These are phyloP conservation scores for Chaetomium globosum DNA, from an alignment of 2,329 filamentous ascomycete species.

Conservation along the genomic window DNA sequence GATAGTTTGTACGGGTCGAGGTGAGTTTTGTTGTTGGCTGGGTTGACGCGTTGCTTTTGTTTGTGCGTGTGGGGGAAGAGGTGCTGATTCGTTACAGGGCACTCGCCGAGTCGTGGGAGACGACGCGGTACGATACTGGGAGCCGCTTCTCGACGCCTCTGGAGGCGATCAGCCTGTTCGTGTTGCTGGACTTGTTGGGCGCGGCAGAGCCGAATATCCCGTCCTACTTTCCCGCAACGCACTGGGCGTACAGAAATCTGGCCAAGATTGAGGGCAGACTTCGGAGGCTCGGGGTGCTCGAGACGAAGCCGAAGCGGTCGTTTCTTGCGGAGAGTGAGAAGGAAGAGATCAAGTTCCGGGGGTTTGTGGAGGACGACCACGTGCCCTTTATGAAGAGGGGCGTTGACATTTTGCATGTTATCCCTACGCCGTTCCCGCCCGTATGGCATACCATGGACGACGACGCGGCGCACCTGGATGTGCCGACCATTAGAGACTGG, in stretches of 20 bases:
- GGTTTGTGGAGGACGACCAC: slow-evolving; percentile 80
- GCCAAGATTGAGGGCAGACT: slow-evolving; percentile 61
- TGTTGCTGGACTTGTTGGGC: slow-evolving; percentile 63
- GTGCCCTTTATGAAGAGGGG: slow-evolving; percentile 85
- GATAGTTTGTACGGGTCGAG: slow-evolving; percentile 90
- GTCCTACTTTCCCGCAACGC: slow-evolving; percentile 69
- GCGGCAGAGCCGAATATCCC: slow-evolving; percentile 59
- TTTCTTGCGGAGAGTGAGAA: slow-evolving; percentile 71
- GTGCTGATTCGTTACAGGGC: slow-evolving; percentile 48
- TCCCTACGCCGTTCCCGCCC: slow-evolving; percentile 76
- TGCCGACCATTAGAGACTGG: slow-evolving; percentile 83
- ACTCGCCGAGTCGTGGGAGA: slow-evolving; percentile 81
- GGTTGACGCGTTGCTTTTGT: not conserved
- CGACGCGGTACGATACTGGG: slow-evolving; percentile 65
- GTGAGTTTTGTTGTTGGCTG: slow-evolving; percentile 46
- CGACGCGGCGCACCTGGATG: slow-evolving; percentile 80
- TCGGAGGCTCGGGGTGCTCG: slow-evolving; percentile 57
- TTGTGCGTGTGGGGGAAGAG: not conserved
- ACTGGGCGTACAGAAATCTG: slow-evolving; percentile 69
- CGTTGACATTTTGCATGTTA: slow-evolving; percentile 86
- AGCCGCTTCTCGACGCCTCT: slow-evolving; percentile 77
- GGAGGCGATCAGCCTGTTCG: slow-evolving; percentile 73
- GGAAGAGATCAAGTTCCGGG: slow-evolving; percentile 51
- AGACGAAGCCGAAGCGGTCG: slow-evolving; percentile 45
- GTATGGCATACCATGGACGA: slow-evolving; percentile 89